Evolutionary conservation across 148 eudicot genomes (phyloP).

Genomic region (Chenopodium quinoa): DNA sequence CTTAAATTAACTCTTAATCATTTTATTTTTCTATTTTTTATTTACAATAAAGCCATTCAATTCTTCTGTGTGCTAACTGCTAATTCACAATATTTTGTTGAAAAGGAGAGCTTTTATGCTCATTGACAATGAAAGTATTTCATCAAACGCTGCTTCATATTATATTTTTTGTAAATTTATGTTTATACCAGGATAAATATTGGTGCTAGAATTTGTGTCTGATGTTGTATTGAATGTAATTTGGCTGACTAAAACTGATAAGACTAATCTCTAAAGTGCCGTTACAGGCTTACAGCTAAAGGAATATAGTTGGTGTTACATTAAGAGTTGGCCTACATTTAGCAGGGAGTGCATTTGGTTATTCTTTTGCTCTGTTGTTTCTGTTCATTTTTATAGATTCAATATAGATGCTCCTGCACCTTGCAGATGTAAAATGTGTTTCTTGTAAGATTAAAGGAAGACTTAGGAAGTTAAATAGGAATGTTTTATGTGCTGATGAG

Average conservation of each 20-base stretch:
- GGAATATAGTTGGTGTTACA: neutral
- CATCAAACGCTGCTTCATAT: no score
- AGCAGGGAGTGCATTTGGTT: neutral
- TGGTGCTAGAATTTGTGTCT: no score
- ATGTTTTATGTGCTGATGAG: neutral
- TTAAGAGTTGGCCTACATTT: neutral
- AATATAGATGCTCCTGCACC: neutral
- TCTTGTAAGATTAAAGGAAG: neutral
- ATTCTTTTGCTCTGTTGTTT: neutral
- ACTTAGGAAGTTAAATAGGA: neutral
- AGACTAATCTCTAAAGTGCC: neutral
- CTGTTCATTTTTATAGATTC: neutral
- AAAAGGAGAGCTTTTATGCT: no score
- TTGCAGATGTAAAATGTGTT: neutral
- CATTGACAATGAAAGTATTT: no score
- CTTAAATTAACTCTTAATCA: neutral
- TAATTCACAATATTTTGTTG: neutral
- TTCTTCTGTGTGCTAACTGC: neutral
- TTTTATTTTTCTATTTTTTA: neutral
- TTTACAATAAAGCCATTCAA: no score
- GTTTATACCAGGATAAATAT: no score
- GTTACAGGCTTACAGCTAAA: no score
- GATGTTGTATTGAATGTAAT: neutral
- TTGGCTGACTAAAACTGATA: neutral
- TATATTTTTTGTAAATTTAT: no score